These are phyloP conservation scores for Phytophthora syringae DNA, from an alignment of 352 stramenopile genomes.

Conservation along the genomic window DNA sequence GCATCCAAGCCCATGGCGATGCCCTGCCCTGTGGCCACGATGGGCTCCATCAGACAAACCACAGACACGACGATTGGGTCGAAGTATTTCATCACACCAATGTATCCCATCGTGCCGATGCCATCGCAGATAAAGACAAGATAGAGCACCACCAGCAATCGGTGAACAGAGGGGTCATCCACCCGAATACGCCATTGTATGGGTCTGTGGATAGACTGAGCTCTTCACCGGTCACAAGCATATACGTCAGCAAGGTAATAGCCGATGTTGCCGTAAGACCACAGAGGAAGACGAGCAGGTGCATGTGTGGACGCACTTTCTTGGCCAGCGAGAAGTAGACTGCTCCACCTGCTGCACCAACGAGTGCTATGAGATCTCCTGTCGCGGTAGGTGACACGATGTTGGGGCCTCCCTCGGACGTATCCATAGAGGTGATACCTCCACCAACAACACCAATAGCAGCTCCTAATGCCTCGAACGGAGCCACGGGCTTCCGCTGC, in stretches of 20 bases:
- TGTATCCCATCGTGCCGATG: conserved; percentile 90
- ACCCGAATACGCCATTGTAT: conserved; percentile 85
- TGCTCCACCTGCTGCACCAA: conserved; percentile 69
- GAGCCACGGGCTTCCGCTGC: conserved; percentile 59
- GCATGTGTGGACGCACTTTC: conserved; percentile 74
- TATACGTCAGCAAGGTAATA: conserved; percentile 61
- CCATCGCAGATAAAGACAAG: conserved; percentile 89
- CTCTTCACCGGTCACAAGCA: conserved; percentile 63
- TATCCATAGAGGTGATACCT: conserved; percentile 73
- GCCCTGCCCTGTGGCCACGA: conserved; percentile 82
- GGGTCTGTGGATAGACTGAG: conserved; percentile 65
- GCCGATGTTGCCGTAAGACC: conserved; percentile 63
- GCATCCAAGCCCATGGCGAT: conserved; percentile 74
- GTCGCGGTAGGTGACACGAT: conserved; percentile 56
- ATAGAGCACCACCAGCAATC: conserved; percentile 79
- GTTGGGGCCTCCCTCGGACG: conserved; percentile 39
- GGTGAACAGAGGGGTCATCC: conserved; percentile 64
- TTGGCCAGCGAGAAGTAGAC: conserved; percentile 85
- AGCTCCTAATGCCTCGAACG: conserved; percentile 70
- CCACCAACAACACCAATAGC: conserved; percentile 76
- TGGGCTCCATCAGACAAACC: conserved; percentile 88
- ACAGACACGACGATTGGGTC: conserved; percentile 90
- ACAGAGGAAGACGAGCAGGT: conserved; percentile 75
- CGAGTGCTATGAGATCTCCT: conserved; percentile 75
- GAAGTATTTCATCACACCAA: conserved; percentile 94